Percentiles rank a stretch among this genome's conserved stretches.
Evolutionary conservation across 1,284 basidiomycete species (phyloP).

Genomic region (Irpex sp.): DNA sequence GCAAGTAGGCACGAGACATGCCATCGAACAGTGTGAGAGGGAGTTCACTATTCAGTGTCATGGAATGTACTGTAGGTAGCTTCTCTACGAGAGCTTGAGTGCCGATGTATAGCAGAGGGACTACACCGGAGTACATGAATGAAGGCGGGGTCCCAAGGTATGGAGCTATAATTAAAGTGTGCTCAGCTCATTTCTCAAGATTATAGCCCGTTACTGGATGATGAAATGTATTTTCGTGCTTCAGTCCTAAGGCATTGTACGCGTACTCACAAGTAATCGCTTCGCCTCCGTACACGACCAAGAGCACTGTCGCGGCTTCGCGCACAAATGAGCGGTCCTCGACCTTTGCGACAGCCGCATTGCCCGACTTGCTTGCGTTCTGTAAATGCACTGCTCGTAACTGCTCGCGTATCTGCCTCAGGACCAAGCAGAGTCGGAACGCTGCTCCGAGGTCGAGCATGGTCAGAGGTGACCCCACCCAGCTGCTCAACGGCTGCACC

Average conservation of each 20-base stretch:
- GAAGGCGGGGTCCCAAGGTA: slow-evolving; percentile 59
- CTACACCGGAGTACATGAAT: slow-evolving; percentile 61
- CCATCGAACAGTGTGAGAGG: slow-evolving; percentile 63
- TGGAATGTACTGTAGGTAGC: slow-evolving; percentile 48
- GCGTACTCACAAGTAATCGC: slow-evolving; percentile 47
- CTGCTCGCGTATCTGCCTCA: slow-evolving; percentile 60
- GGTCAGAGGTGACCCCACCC: slow-evolving; percentile 55
- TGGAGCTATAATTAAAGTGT: slow-evolving; percentile 39
- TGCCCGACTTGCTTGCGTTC: slow-evolving; percentile 14
- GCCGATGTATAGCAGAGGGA: slow-evolving; percentile 48
- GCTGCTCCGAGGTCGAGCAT: slow-evolving; percentile 62
- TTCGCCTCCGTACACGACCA: slow-evolving; percentile 72
- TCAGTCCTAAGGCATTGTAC: neutral
- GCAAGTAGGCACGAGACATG: slow-evolving; percentile 61
- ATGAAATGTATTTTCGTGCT: neutral
- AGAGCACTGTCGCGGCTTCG: slow-evolving; percentile 48
- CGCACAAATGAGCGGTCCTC: slow-evolving; percentile 54
- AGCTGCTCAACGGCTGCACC: slow-evolving; percentile 54
- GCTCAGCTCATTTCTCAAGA: neutral
- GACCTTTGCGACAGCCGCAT: slow-evolving; percentile 18
- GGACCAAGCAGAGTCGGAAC: slow-evolving; percentile 57
- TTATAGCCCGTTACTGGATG: neutral
- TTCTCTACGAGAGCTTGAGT: slow-evolving; percentile 55
- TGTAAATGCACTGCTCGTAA: slow-evolving; percentile 37
- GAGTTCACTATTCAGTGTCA: slow-evolving; percentile 50